phyloP scores from a whole-genome alignment of 495 filamentous ascomycete species.

The Terfezia boudieri region DNA sequence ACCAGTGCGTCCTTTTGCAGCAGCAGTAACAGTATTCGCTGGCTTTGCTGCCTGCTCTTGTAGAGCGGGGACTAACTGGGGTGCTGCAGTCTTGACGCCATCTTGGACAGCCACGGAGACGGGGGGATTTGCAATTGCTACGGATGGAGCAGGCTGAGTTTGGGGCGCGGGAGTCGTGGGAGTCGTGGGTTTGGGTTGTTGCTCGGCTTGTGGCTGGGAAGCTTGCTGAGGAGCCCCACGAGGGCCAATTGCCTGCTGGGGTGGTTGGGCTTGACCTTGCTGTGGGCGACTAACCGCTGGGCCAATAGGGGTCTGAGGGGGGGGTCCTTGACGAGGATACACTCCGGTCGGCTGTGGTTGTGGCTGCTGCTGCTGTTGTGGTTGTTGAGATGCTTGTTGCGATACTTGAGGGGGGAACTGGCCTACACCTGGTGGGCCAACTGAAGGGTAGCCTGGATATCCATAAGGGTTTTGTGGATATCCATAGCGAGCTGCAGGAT shows the following conservation, averaged over 20 bases:
- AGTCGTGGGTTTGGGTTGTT: conserved; percentile 18
- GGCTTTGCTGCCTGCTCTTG: conserved; percentile 17
- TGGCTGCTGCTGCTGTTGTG: conserved; percentile 9
- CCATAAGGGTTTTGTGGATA: conserved; percentile 32
- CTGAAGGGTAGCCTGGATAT: conserved; percentile 27
- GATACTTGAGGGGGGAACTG: background rate
- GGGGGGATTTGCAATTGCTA: conserved; percentile 10
- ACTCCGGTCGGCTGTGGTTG: conserved; percentile 20
- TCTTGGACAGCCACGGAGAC: no score
- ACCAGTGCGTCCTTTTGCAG: conserved; percentile 41
- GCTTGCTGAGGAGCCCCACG: conserved; percentile 17
- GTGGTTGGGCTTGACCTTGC: conserved; percentile 1
- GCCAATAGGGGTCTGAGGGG: conserved; percentile 33
- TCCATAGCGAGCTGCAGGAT: conserved; percentile 18
- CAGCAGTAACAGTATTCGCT: conserved; percentile 30
- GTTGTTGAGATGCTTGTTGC: conserved; percentile 10
- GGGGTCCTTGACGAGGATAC: conserved; percentile 19
- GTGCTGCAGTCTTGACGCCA: conserved; percentile 1
- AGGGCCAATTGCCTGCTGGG: conserved; percentile 17
- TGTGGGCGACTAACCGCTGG: conserved; percentile 23
- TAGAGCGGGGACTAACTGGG: conserved; percentile 15
- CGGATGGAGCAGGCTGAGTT: conserved; percentile 21
- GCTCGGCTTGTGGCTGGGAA: conserved; percentile 14
- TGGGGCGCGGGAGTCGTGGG: conserved; percentile 21
- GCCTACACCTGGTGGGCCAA: conserved; percentile 11